Percentiles rank a stretch among this genome's conserved stretches.
Evolutionary conservation across 73 alveolate genomes (phyloP).

Genomic region (Diophrys appendiculata): DNA sequence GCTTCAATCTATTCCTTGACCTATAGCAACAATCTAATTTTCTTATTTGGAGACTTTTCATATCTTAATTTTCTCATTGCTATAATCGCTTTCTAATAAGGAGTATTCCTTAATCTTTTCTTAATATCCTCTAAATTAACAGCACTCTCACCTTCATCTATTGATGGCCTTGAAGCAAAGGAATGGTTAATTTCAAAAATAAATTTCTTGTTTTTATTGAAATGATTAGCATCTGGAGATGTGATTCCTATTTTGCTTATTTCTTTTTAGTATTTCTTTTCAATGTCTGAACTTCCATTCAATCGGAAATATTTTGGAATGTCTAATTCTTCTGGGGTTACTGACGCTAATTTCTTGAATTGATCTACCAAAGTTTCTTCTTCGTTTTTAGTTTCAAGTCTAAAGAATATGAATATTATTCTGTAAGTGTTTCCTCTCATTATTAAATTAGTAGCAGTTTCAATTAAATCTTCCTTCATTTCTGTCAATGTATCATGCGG

Average conservation of each 20-base stretch:
- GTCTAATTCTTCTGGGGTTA: background rate
- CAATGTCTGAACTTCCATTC: background rate
- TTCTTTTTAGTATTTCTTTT: background rate
- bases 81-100: background rate
- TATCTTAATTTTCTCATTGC: background rate
- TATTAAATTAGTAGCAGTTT: background rate
- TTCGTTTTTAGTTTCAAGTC: background rate
- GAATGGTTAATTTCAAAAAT: background rate
- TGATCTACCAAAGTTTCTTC: background rate
- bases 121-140: too few relatives aligned
- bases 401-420: background rate
- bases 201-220: too few relatives aligned
- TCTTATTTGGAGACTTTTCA: background rate
- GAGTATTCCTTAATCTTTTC: background rate
- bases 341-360: background rate
- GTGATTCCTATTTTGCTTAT: background rate
- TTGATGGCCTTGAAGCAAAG: background rate
- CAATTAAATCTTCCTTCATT: background rate
- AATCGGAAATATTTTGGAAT: background rate
- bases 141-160: background rate
- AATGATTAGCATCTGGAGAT: background rate
- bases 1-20: background rate
- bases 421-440: background rate
- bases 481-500: background rate
- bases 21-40: too few relatives aligned